Base-by-base conservation (phyloP, 352 stramenopile genomes). In the Ophiocytium majus region DNA sequence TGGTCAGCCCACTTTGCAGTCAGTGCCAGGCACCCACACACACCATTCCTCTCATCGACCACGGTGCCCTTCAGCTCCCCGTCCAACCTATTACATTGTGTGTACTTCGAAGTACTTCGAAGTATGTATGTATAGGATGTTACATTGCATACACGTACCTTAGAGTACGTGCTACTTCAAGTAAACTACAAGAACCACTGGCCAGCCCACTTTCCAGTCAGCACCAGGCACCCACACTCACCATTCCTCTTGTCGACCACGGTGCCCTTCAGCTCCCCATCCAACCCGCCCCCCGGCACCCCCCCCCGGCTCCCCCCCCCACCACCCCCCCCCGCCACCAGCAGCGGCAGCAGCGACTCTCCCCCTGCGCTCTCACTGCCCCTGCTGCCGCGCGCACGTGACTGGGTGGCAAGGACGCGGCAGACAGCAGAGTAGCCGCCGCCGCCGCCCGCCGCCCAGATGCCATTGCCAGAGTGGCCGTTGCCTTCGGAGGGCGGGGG, bases 381-480 rank as follows among this genome's bases (percentile, higher is more conserved):
- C 5, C 43, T 5, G 43, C 5, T 57, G 5, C 5, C 17, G 17
- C 10, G 37, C 0, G 34, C 43, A 33, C 81, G 50, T 17, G 79
- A 76, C 31, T 37, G 31, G 34, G 5, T 76, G 5, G 31, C 5
- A 17, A 34, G 64, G 5, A 37, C 31, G 0, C 82, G 78, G 19
- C 82, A 64, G 0, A 92, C 50, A 34, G 86, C 86, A 32, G 88
- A 90, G 76, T 86, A 92, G 0, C 89, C 90, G 28, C 90, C 90
- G 66, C 90, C 90, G 43, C 89, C 90, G 23, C 90, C 90, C 79
- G 81, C 82, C 0, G 88, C 88, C 85, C 90, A 92, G 33, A 82
- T 79, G 9, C 86, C 75, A 66, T 91, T 91, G 19, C 89, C 89
- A 0, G 84, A 88, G 76, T 91, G 83, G 43, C 90, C 90, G 5